Evolutionary conservation across 495 filamentous ascomycete species (phyloP).

Genomic region (Penicillium waksmanii): DNA sequence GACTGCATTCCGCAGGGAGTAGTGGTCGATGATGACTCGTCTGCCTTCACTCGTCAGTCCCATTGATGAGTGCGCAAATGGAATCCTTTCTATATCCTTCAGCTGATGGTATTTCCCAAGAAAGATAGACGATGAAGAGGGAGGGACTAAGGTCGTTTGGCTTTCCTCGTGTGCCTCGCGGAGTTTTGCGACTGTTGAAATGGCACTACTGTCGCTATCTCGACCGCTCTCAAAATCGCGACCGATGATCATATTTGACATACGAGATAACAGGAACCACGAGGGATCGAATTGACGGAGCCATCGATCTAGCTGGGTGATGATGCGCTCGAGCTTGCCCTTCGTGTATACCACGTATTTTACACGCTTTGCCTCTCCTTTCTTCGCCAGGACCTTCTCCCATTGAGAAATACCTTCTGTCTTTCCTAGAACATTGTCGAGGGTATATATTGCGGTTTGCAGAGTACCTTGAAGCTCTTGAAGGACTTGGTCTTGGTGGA

Average conservation of each 20-base stretch:
- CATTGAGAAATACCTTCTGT: neutral
- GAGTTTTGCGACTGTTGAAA: slow-evolving; percentile 1
- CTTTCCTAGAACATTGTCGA: neutral
- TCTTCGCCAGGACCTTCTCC: neutral
- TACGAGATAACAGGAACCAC: neutral
- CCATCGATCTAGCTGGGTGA: neutral
- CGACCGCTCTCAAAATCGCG: slow-evolving; percentile 1
- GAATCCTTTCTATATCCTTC: neutral
- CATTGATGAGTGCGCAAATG: neutral
- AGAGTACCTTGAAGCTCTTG: neutral
- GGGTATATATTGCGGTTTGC: neutral
- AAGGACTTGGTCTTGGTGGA: neutral
- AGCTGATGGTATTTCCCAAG: neutral
- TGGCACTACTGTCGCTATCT: slow-evolving; percentile 2
- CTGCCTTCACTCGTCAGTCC: neutral
- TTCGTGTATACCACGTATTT: neutral
- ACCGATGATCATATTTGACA: neutral
- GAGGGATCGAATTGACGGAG: neutral
- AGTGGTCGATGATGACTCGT: neutral
- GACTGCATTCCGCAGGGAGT: neutral
- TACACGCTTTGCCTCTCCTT: neutral
- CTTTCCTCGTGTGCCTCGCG: slow-evolving; percentile 1
- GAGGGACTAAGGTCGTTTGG: neutral
- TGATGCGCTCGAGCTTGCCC: neutral
- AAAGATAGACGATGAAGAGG: neutral